phyloP scores from a whole-genome alignment of 805 yeast species.

The Isabelozyma gotoi region DNA sequence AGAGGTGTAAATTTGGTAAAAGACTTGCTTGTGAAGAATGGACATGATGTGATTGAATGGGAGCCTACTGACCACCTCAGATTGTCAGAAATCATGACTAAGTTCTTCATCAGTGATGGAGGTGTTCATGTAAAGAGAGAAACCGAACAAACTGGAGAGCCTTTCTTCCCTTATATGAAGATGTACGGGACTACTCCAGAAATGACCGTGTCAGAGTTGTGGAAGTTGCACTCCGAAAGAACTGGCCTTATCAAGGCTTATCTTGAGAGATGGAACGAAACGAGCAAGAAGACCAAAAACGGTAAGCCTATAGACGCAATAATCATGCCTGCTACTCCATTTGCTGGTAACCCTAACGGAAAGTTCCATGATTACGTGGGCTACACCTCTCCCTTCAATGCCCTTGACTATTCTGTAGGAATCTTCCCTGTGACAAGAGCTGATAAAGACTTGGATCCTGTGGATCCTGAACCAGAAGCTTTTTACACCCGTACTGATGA shows the following conservation, averaged over 20 bases:
- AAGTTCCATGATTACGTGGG: constrained; percentile 37
- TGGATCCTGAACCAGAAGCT: constrained; percentile 17
- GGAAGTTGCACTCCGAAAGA: constrained; percentile 36
- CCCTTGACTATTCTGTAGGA: constrained; percentile 23
- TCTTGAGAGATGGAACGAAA: constrained; percentile 43
- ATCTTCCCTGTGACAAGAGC: constrained; percentile 60
- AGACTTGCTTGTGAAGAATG: constrained; percentile 36
- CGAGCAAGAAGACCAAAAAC: constrained; percentile 28
- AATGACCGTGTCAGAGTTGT: constrained; percentile 37
- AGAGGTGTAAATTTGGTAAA: constrained; percentile 41
- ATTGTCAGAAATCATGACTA: constrained; percentile 25
- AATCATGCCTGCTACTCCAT: constrained; percentile 48
- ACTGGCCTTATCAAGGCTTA: constrained; percentile 38
- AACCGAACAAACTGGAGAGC: constrained; percentile 39
- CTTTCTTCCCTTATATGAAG: constrained; percentile 24
- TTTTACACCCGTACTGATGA: constrained; percentile 43
- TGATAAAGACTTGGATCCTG: constrained; percentile 40
- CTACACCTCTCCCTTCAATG: constrained; percentile 47
- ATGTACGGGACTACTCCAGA: constrained; percentile 35
- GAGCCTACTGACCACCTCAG: constrained; percentile 39
- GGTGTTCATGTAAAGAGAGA: constrained; percentile 35
- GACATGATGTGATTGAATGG: constrained; percentile 54
- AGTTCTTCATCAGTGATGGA: constrained; percentile 48
- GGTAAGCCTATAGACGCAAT: constrained; percentile 47
- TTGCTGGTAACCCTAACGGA: constrained; percentile 36